Conservation (phyloP, 805 yeast species). For the Candida dajiaensis region DNA sequence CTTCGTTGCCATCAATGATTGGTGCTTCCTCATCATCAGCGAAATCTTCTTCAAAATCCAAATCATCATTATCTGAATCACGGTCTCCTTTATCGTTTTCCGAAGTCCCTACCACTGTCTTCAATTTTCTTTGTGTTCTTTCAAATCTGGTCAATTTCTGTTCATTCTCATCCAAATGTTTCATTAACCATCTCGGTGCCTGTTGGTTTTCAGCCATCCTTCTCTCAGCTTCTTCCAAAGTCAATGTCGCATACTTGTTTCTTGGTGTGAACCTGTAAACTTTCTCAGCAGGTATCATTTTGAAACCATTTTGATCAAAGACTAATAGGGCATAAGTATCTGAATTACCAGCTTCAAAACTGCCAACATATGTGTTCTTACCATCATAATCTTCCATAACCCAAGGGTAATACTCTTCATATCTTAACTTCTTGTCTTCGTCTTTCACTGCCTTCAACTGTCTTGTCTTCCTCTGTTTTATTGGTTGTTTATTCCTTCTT, state of each 20-base stretch:
- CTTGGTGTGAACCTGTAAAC: conserved; percentile 91
- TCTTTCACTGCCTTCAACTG: conserved; percentile 81
- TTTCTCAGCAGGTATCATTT: conserved; percentile 92
- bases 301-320: conserved; percentile 66
- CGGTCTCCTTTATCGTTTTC: conserved; percentile 35
- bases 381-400: conserved; percentile 96
- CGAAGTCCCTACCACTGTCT: conserved; percentile 41
- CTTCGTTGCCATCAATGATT: conserved; percentile 91
- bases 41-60: conserved; percentile 94
- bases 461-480: conserved; percentile 77
- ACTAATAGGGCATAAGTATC: conserved; percentile 84
- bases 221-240: conserved; percentile 94
- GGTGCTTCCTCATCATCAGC: conserved; percentile 99
- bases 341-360: conserved; percentile 83
- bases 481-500: conserved; percentile 50
- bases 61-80: conserved; percentile 82
- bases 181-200: conserved; percentile 95
- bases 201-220: conserved; percentile 75
- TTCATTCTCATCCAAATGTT: conserved; percentile 66
- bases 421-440: conserved; percentile 73
- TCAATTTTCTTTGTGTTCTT: conserved; percentile 39
- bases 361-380: conserved; percentile 89
- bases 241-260: conserved; percentile 87
- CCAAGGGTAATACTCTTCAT: conserved; percentile 98
- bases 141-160: conserved; percentile 45